Evolutionary conservation across 1,139 yeast species (phyloP), one percentile per base, ranked within the genome.

Genomic region (Spathaspora sp.): DNA sequence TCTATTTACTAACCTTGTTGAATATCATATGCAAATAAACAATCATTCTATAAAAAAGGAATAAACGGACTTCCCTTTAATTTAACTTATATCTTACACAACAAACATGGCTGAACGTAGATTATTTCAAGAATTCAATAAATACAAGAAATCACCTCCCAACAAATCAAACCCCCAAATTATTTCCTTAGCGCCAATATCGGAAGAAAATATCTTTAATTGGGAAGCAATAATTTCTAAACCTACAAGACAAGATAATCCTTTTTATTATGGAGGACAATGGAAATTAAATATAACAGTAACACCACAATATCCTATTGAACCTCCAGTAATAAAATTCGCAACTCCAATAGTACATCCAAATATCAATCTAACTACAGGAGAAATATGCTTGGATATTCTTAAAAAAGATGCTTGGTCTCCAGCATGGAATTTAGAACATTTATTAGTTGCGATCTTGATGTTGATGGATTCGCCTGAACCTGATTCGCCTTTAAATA

Each of bases 381-480:
- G 96, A 0, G 93, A 86, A 53, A 85, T 89, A 3, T 90, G 97
- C 63, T 67, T 90, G n/a, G 96, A 89, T 60, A 85, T 89, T 11
- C 70, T 87, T 46, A 81, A 82, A 54, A 62, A 59, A 36, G 75
- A 68, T 8, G 78, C 77, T 51, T 90, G 97, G 97, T 80, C 93
- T 0, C 97, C 97, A 0, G 95, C 95, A 1, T 90, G 96, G 95
- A 83, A 87, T 38, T 61, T 90, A 39, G 71, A 82, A 44, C 76
- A 86, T 47, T 76, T 88, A n/a, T 72, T 88, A 42, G 76, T 81
- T 26, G 96, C 96, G 0, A 80, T 89, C 1, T 68, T 85, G 46
- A 76, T 83, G 59, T 74, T 90, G 51, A 65, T 90, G 18, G 81
- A 78, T 47, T 82, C 82, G 47, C 96, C 96, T 0, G 96, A 86